Evolutionary conservation across 225 moss, liverwort and hornwort species (phyloP).

Genomic region (Marchantia polymorpha): DNA sequence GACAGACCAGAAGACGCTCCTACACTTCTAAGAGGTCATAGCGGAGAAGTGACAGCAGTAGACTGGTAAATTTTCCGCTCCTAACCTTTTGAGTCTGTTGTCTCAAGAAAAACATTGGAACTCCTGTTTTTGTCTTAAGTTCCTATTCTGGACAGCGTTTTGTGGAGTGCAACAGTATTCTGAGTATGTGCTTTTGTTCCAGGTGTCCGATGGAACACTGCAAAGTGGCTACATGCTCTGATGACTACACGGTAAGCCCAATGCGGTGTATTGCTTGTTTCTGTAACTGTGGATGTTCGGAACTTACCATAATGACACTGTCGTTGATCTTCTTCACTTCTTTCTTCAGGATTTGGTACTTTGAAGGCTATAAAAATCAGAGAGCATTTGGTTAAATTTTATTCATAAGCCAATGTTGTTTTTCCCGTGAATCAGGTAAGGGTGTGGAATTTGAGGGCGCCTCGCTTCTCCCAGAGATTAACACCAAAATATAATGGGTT

Average conservation of each 20-base stretch:
- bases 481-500: background rate
- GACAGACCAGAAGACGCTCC: conserved; percentile 54
- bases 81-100: background rate
- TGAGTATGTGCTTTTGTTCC: background rate
- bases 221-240: conserved; percentile 82
- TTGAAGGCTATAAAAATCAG: too few species aligned
- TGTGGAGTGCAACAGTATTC: background rate
- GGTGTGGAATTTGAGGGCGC: conserved; percentile 65
- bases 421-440: conserved; percentile 46
- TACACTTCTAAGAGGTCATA: conserved; percentile 60
- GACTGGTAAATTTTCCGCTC: conserved; percentile 44
- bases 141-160: background rate
- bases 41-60: conserved; percentile 80
- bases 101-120: too few species aligned
- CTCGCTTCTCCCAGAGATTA: conserved; percentile 40
- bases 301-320: background rate
- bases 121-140: background rate
- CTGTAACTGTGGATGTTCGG: background rate
- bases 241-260: conserved; percentile 73
- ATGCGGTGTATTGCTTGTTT: background rate
- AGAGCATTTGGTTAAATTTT: background rate
- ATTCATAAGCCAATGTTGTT: background rate
- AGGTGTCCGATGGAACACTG: conserved; percentile 75
- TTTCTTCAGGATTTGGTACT: too few species aligned
- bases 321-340: background rate